Evolutionary conservation across 345 rosid species (phyloP).

Genomic region (Pelargonium nanum): DNA sequence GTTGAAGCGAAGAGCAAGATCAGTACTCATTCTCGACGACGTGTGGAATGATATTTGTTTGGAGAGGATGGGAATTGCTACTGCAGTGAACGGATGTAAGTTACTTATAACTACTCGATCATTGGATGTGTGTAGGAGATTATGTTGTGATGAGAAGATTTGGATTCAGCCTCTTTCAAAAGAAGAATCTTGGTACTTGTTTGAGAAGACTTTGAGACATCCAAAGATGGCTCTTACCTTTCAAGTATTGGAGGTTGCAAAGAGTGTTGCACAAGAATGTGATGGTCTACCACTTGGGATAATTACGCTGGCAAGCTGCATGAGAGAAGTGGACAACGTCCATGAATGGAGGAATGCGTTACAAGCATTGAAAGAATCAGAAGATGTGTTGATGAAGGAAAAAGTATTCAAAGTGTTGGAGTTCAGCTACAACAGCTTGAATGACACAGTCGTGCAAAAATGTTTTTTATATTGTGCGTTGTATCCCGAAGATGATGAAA

Average conservation of each 20-base stretch:
- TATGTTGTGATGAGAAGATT: neutral
- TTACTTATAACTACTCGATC: neutral
- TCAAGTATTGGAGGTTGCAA: neutral
- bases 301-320: neutral
- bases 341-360: neutral
- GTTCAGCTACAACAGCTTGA: neutral
- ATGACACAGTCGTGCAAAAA: neutral
- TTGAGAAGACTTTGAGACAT: neutral
- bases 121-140: neutral
- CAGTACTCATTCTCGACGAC: neutral
- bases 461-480: neutral
- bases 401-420: neutral
- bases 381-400: too few species aligned
- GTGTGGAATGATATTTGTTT: neutral
- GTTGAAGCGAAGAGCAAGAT: neutral
- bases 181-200: neutral
- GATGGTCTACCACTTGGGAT: neutral
- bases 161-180: neutral
- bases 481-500: neutral
- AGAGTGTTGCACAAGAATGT: neutral
- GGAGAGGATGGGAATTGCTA: neutral
- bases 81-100: neutral
- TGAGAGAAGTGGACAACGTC: neutral
- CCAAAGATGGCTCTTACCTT: neutral
- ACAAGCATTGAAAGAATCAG: neutral